Base-by-base conservation (phyloP, 176 grass and related monocot species). In the Triticum turgidum region DNA sequence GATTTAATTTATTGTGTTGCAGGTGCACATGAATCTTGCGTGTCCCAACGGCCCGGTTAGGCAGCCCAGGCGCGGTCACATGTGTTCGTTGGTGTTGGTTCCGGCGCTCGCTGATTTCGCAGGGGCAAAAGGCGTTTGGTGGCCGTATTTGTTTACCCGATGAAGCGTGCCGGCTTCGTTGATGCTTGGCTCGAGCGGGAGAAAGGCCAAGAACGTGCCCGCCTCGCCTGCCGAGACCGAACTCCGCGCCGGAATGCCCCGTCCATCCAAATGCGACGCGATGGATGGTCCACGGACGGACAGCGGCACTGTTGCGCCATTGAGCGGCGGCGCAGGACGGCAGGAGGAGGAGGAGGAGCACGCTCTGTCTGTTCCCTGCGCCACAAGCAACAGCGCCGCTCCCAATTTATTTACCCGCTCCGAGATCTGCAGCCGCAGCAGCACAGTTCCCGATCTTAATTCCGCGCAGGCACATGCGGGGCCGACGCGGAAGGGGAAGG, bases 351-450 rank as follows among this genome's bases (percentile, higher is more conserved):
- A 22, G 38, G 38, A 24, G 11, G 34, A 70, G 73, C 42, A 3
- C 5, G 15, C 59, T 4, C 41, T 38, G 35, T 42, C 7, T 85
- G 61, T 85, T 89, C 70, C 88, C 88, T 86, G 78, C 51, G 71
- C 62, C 78, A 71, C 78, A 86, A 82, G 83, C 79, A 90, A 86
- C 78, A 78, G 63, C 63, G 63, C 83, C 61, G 88, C 83, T 47
- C 51, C 71, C 29, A 7, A 39, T 39, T 83, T 29, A 83, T 49
- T n/a, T 25, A 32, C 37, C 37, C 18, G 37, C 9, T 24, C 69
- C 56, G 66, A 85, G 87, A 89, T 89, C 82, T 73, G 37, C 37
- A 37, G 82, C 29, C 29, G 29, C 33, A 79, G 80, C 17, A 35
- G 73, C 51, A 81, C 59, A 51, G 69, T 7, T 65, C 42, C 87